phyloP scores from a whole-genome alignment of 805 yeast genomes.

The Candida michaelii region DNA sequence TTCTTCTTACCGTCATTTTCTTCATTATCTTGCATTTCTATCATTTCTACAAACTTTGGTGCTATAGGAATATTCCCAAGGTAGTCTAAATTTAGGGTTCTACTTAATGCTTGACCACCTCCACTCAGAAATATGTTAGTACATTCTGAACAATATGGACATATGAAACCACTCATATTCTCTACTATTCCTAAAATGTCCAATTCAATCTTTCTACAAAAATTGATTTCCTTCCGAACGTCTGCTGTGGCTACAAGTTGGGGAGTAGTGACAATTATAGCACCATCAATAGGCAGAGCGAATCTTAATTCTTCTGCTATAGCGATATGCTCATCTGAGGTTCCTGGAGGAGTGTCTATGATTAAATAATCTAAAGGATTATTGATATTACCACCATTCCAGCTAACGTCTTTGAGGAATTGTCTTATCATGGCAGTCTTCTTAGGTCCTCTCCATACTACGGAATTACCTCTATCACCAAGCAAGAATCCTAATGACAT shows the following conservation, averaged over 20 bases:
- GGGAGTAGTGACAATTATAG: slow-evolving; percentile 94
- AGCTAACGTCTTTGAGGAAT: slow-evolving; percentile 82
- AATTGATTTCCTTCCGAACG: slow-evolving; percentile 90
- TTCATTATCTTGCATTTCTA: slow-evolving; percentile 60
- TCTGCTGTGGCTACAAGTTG: slow-evolving; percentile 92
- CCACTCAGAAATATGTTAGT: slow-evolving; percentile 92
- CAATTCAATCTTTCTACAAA: slow-evolving; percentile 83
- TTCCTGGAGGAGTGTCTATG: slow-evolving; percentile 98
- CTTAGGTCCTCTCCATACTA: slow-evolving; percentile 98
- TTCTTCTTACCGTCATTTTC: slow-evolving; percentile 17
- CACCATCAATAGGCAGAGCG: slow-evolving; percentile 77
- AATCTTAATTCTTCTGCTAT: slow-evolving; percentile 85
- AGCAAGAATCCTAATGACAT: slow-evolving; percentile 90
- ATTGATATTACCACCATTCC: slow-evolving; percentile 81
- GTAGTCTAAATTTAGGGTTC: slow-evolving; percentile 58
- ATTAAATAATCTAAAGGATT: slow-evolving; percentile 64
- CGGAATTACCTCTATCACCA: slow-evolving; percentile 81
- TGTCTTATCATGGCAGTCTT: slow-evolving; percentile 97
- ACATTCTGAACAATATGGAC: slow-evolving; percentile 91
- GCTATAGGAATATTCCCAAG: slow-evolving; percentile 92
- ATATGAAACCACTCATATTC: slow-evolving; percentile 94
- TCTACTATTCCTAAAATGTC: slow-evolving; percentile 84
- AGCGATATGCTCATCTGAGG: slow-evolving; percentile 96
- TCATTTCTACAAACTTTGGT: slow-evolving; percentile 82
- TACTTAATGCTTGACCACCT: slow-evolving; percentile 80